Conservation (phyloP, 1,139 yeast genomes). For the Suhomyces wounanorum region DNA sequence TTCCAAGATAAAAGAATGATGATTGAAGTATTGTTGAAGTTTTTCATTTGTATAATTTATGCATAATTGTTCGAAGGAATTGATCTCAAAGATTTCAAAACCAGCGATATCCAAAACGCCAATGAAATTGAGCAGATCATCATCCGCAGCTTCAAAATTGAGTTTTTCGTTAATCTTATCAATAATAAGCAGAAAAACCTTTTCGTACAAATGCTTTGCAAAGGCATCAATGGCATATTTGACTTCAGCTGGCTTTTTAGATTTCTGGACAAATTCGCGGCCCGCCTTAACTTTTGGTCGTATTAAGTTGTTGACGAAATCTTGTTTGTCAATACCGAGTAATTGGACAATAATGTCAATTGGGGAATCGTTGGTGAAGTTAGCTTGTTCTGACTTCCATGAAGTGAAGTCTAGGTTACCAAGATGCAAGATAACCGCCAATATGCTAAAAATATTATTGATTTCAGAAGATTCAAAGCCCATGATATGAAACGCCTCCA, state of each 20-base stretch:
- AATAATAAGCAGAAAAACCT: conserved; percentile 77
- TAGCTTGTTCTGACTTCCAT: conserved; percentile 79
- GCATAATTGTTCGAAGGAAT: conserved; percentile 95
- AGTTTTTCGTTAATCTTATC: conserved; percentile 74
- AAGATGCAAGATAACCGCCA: conserved; percentile 78
- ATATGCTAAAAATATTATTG: conserved; percentile 59
- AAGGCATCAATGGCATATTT: conserved; percentile 82
- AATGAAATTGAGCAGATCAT: conserved; percentile 55
- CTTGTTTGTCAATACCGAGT: conserved; percentile 62
- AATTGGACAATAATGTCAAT: conserved; percentile 57
- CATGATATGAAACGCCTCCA: conserved; percentile 70
- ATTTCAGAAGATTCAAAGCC: conserved; percentile 64
- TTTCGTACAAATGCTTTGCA: conserved; percentile 84
- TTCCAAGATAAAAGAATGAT: conserved; percentile 94
- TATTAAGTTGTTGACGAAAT: conserved; percentile 59
- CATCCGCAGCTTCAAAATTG: conserved; percentile 28
- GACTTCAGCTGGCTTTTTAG: conserved; percentile 80
- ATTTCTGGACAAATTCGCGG: conserved; percentile 77
- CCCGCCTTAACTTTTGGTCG: conserved; percentile 93
- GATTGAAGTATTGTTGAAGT: conserved; percentile 95
- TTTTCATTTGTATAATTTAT: conserved; percentile 96
- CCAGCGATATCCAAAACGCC: conserved; percentile 98
- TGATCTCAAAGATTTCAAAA: conserved; percentile 87
- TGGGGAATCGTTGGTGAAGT: conserved; percentile 58
- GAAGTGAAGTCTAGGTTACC: conserved; percentile 83